These are phyloP conservation scores for Cordia subcordata DNA, from an alignment of 257 asterid species.

Conservation along the genomic window DNA sequence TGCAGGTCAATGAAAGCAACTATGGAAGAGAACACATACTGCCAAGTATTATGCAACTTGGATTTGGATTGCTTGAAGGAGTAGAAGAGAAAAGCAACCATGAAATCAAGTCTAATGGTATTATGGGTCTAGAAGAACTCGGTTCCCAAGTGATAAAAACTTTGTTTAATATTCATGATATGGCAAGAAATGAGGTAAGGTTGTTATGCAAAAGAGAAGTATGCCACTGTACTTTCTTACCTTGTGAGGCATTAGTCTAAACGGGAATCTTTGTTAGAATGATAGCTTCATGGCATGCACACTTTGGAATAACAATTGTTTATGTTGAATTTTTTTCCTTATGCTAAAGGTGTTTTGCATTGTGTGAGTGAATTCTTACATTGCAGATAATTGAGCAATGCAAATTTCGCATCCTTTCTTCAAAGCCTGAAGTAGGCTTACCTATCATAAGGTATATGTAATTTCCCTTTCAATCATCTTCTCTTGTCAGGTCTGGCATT, in stretches of 20 bases:
- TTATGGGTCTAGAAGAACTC: slow-evolving; percentile 61
- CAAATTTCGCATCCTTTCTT: slow-evolving; percentile 69
- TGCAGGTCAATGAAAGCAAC: slow-evolving; percentile 68
- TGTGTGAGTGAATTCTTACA: slow-evolving; percentile 12
- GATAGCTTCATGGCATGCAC: too few species aligned
- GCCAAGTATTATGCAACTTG: slow-evolving; percentile 78
- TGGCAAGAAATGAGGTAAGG: slow-evolving; percentile 86
- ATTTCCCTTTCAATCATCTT: too few species aligned
- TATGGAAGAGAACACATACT: slow-evolving; percentile 75
- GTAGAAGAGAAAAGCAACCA: slow-evolving; percentile 56
- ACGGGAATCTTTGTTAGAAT: too few species aligned
- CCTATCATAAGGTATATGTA: slow-evolving; percentile 47
- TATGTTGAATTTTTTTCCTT: too few species aligned
- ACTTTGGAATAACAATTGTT: too few species aligned
- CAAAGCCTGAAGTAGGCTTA: slow-evolving; percentile 64
- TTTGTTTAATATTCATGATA: slow-evolving; percentile 78
- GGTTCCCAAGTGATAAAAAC: slow-evolving; percentile 71
- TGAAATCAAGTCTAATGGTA: slow-evolving; percentile 48
- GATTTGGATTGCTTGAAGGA: slow-evolving; percentile 75
- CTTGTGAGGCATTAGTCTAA: too few species aligned
- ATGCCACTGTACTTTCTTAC: neutral
- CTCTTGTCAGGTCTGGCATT: neutral
- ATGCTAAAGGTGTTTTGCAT: too few species aligned
- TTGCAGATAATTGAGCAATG: slow-evolving; percentile 82
- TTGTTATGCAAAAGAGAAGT: neutral